Evolutionary conservation across 2,329 filamentous ascomycete genomes (phyloP), one percentile per base, ranked within the genome.

Genomic region (Pseudogymnoascus pannorum): DNA sequence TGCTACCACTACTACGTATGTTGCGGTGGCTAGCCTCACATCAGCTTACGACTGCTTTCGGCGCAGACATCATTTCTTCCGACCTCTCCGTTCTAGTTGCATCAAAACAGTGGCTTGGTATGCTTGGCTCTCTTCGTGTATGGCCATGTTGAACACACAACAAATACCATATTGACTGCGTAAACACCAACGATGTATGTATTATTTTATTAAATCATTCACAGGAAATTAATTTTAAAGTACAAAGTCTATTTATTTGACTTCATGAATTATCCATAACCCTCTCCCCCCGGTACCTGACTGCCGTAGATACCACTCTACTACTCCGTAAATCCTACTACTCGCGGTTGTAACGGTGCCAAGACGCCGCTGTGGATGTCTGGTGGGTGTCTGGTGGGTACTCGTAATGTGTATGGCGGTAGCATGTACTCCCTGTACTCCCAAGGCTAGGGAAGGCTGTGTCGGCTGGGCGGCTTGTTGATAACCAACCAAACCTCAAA

Each of bases 401-500:
- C 20, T 20, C n/a, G n/a, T n/a, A n/a, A 44, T 20, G 6, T 44
- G 26, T 54, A 3, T 44, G 26, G 29, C 11, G 29, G 29, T 54
- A 54, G 48, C 48, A 54, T 54, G 48, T 54, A 54, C 48, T 7
- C 48, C 48, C 48, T 18, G 22, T 51, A 51, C 42, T 16, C 42
- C 14, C 48, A n/a, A 14, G 44, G n/a, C 33, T 12, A 36, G 33
- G 26, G 26, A 48, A 54, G 48, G 48, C 48, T 54, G 48, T 54
- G 48, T 20, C 16, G 48, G 48, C 48, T 54, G 26, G 48, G 48
- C 48, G 48, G n/a, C 14, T 12, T 31, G 26, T 31, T 54, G 48
- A 31, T 31, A 54, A 54, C 48, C 48, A 54, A 54, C 48, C 48
- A 54, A 54, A 54, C 48, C 26, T 54, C 48, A 54, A 31, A 54